These are phyloP conservation scores for Thraustotheca clavata DNA, from an alignment of 352 stramenopile genomes.

Conservation along the genomic window DNA sequence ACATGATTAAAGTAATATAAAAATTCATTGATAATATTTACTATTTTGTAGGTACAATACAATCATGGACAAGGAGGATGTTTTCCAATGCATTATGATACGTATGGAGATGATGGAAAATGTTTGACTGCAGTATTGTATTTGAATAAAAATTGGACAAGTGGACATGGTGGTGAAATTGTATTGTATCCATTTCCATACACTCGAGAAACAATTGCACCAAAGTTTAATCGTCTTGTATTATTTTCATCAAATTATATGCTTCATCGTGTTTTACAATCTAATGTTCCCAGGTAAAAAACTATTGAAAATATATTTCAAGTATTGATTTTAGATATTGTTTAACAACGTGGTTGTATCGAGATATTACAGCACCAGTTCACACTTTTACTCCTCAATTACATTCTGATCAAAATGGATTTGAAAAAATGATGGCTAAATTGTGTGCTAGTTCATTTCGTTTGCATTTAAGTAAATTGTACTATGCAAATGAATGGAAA, in stretches of 20 bases:
- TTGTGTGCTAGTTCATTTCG: conserved; percentile 51
- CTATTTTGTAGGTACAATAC: conserved; percentile 78
- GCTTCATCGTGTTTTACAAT: conserved; percentile 62
- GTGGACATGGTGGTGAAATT: conserved; percentile 67
- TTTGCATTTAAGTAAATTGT: conserved; percentile 49
- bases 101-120: conserved; percentile 74
- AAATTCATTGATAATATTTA: conserved; percentile 30
- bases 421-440: conserved; percentile 35
- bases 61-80: conserved; percentile 68
- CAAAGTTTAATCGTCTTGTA: conserved; percentile 56
- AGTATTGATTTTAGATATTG: conserved; percentile 25
- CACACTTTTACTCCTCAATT: neutral
- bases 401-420: neutral
- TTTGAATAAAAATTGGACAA: conserved; percentile 67
- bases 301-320: neutral
- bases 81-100: conserved; percentile 83
- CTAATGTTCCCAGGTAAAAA: conserved; percentile 26
- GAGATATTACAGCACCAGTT: conserved; percentile 18
- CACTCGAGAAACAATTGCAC: conserved; percentile 36
- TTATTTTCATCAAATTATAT: conserved; percentile 75
- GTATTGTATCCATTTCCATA: conserved; percentile 73
- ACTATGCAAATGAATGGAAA: conserved; percentile 44
- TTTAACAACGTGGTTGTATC: conserved; percentile 69
- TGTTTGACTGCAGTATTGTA: conserved; percentile 78
- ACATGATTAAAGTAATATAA: conserved; percentile 23